Conservation (phyloP, 352 stramenopile genomes). For the Globisporangium takayamanum region DNA sequence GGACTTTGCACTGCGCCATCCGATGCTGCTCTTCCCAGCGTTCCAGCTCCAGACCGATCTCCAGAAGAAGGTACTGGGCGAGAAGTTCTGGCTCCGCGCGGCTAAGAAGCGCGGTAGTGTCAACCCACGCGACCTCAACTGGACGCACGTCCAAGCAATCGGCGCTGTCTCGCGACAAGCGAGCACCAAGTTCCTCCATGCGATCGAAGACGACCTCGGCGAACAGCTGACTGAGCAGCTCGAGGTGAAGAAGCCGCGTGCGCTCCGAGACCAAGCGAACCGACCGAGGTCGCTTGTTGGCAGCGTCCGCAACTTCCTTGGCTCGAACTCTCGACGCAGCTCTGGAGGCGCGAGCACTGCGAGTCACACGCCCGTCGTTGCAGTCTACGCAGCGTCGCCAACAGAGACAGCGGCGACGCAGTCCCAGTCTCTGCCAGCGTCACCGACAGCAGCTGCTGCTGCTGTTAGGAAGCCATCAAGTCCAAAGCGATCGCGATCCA, state of each 20-base stretch:
- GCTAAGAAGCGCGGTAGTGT: conserved; percentile 32
- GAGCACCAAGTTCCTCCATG: conserved; percentile 15
- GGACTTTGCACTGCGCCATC: conserved; percentile 46
- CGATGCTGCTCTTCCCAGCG: conserved; percentile 60
- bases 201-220: conserved; percentile 26
- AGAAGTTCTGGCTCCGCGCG: conserved; percentile 47
- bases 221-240: conserved; percentile 16
- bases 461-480: neutral
- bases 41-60: conserved; percentile 68
- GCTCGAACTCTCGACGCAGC: neutral
- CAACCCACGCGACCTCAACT: conserved; percentile 29
- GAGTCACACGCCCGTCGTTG: neutral
- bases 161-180: conserved; percentile 19
- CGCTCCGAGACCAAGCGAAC: neutral
- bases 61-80: conserved; percentile 46
- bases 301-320: neutral
- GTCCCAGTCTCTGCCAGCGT: neutral
- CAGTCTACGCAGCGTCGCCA: neutral
- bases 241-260: neutral
- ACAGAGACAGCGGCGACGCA: neutral
- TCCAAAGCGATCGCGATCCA: neutral
- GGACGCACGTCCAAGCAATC: conserved; percentile 28
- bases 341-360: neutral
- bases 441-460: neutral
- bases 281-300: neutral